Evolutionary conservation across 2,329 filamentous ascomycete genomes (phyloP).

Genomic region (Arthrobotrys iridis): DNA sequence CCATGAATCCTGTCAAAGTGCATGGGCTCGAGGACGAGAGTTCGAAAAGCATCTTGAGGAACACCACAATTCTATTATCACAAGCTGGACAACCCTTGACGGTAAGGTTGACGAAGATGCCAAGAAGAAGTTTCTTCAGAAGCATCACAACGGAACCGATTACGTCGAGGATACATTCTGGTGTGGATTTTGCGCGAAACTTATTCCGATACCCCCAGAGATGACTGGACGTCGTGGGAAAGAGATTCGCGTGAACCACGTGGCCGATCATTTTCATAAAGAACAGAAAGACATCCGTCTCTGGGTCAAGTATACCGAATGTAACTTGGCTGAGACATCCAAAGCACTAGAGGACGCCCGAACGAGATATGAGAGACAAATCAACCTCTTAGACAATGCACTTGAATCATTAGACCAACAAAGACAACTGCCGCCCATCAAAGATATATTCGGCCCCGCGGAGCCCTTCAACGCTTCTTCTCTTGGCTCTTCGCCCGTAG

Average conservation of each 20-base stretch:
- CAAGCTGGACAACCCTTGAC: conserved; percentile 39
- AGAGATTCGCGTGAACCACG: conserved; percentile 73
- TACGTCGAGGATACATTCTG: conserved; percentile 74
- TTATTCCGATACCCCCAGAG: conserved; percentile 67
- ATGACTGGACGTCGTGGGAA: conserved; percentile 67
- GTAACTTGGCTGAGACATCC: conserved; percentile 21
- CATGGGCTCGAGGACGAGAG: conserved; percentile 31
- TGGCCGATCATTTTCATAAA: conserved; percentile 72
- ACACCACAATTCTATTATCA: conserved; percentile 62
- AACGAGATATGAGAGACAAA: conserved; percentile 17
- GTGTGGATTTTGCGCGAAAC: conserved; percentile 81
- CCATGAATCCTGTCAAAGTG: conserved; percentile 13
- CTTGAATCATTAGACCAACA: conserved; percentile 24
- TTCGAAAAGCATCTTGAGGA: conserved; percentile 72
- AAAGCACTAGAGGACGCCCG: conserved; percentile 25
- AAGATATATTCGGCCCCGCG: conserved; percentile 42
- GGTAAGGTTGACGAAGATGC: conserved; percentile 58
- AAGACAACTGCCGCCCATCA: conserved; percentile 33
- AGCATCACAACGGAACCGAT: conserved; percentile 72
- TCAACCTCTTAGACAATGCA: conserved; percentile 24
- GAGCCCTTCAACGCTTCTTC: conserved; percentile 28
- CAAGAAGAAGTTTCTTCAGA: conserved; percentile 65
- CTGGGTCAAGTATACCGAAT: conserved; percentile 44
- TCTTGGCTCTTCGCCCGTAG: conserved; percentile 15
- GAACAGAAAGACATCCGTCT: conserved; percentile 48